Conservation (phyloP, 2,329 filamentous ascomycete species). For the Pseudogymnoascus sp. region DNA sequence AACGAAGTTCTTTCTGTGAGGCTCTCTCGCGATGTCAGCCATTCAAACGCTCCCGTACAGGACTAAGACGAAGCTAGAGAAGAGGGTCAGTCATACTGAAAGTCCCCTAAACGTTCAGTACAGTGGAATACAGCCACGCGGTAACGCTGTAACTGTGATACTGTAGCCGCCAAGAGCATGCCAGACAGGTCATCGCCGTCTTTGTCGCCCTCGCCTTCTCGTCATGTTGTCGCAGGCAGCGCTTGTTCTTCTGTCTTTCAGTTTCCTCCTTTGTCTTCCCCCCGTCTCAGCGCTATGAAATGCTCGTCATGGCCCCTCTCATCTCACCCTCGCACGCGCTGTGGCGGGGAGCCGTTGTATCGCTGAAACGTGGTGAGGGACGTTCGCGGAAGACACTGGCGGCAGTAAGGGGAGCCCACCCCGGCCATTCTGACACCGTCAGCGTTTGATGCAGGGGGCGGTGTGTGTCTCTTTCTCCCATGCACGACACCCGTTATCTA, state of each 20-base stretch:
- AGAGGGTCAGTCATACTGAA: not conserved
- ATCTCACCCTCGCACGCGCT: constrained; percentile 1
- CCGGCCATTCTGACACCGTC: not conserved
- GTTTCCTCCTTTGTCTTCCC: not conserved
- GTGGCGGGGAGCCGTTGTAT: not conserved
- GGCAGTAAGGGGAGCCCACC: not conserved
- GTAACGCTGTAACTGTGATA: not conserved
- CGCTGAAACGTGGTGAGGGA: constrained; percentile 4
- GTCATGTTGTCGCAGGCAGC: not conserved
- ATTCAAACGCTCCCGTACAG: not conserved
- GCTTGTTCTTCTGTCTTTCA: not conserved
- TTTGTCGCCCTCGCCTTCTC: not conserved
- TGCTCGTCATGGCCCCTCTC: not conserved
- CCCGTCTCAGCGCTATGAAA: not conserved
- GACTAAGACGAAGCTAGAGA: constrained; percentile 1
- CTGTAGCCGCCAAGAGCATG: not conserved
- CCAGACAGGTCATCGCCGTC: not conserved
- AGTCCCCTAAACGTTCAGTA: not conserved
- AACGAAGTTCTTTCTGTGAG: not conserved
- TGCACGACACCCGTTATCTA: not conserved
- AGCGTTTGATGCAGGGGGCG: constrained; percentile 2
- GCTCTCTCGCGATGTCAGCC: not conserved
- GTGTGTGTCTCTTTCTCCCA: not conserved
- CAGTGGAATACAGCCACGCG: not conserved
- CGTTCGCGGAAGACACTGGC: not conserved